Conservation (phyloP, 2,329 filamentous ascomycete genomes). For the Coniochaeta hoffmannii region DNA sequence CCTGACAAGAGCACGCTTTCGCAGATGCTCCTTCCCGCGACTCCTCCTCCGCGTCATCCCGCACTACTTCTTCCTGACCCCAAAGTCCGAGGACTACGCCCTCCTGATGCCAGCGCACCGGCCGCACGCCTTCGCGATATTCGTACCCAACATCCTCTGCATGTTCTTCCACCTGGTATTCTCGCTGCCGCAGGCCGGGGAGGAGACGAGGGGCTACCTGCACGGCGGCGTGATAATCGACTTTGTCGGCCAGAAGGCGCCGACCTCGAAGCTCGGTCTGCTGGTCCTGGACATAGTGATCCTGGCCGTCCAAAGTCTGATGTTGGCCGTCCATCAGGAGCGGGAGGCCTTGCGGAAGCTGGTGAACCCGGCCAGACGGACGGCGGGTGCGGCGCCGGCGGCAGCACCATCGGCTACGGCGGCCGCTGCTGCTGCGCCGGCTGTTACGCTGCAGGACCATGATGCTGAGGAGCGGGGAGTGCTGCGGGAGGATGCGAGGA, state of each 20-base stretch:
- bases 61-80: slow-evolving; percentile 58
- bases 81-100: slow-evolving; percentile 49
- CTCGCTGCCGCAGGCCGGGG: slow-evolving; percentile 48
- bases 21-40: slow-evolving; percentile 57
- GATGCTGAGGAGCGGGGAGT: slow-evolving; percentile 52
- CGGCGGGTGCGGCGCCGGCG: background rate
- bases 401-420: slow-evolving; percentile 1
- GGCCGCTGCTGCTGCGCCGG: slow-evolving; percentile 7
- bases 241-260: slow-evolving; percentile 59
- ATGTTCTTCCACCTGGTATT: slow-evolving; percentile 51
- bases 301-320: slow-evolving; percentile 51
- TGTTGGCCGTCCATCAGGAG: slow-evolving; percentile 56
- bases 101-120: slow-evolving; percentile 48
- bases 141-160: slow-evolving; percentile 53
- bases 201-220: slow-evolving; percentile 56
- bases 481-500: slow-evolving; percentile 30
- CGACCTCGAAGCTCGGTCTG: slow-evolving; percentile 47
- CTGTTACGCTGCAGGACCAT: slow-evolving; percentile 33
- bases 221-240: slow-evolving; percentile 62
- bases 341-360: slow-evolving; percentile 47
- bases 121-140: slow-evolving; percentile 49
- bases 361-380: slow-evolving; percentile 24
- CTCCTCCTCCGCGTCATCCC: slow-evolving; percentile 50
- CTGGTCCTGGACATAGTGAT: slow-evolving; percentile 49
- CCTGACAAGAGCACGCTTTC: background rate